phyloP scores from a whole-genome alignment of 768 basidiomycete genomes.

The Chalciporus pseudorubinellus region DNA sequence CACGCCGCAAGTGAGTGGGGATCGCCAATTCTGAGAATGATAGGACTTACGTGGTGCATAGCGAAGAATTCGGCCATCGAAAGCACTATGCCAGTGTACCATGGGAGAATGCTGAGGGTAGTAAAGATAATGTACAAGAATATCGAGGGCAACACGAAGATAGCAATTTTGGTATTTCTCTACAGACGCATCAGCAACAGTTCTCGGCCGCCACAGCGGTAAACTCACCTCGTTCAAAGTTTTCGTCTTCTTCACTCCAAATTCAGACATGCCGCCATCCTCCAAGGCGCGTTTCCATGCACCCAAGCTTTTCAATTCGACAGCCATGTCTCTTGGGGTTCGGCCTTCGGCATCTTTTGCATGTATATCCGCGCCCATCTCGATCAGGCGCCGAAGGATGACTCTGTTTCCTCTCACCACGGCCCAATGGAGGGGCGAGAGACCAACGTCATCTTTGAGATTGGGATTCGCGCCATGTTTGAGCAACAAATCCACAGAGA shows the following conservation, averaged over 20 bases:
- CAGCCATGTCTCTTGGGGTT: conserved; percentile 92
- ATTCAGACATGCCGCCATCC: conserved; percentile 81
- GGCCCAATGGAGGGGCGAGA: conserved; percentile 95
- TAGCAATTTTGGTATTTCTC: conserved; percentile 79
- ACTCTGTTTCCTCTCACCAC: conserved; percentile 92
- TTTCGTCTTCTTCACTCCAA: conserved; percentile 62
- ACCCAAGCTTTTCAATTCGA: conserved; percentile 85
- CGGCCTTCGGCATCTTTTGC: conserved; percentile 82
- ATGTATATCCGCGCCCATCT: conserved; percentile 79
- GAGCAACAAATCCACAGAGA: conserved; percentile 88
- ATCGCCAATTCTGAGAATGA: background rate
- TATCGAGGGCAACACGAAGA: conserved; percentile 74
- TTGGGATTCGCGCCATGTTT: conserved; percentile 82
- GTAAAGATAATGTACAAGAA: conserved; percentile 83
- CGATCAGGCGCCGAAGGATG: conserved; percentile 80
- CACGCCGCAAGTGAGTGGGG: conserved; percentile 9
- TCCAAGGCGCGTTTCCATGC: conserved; percentile 89
- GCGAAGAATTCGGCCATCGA: conserved; percentile 85
- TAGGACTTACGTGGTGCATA: conserved; percentile 83
- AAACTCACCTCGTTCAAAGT: conserved; percentile 69
- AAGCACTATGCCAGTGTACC: conserved; percentile 85
- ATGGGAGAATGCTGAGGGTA: conserved; percentile 79
- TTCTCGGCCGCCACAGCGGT: background rate
- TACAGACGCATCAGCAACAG: conserved; percentile 26
- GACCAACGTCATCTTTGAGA: conserved; percentile 73